A percentile compares a stretch with the other conserved stretches of the same genome.
Evolutionary conservation across 176 grass and related monocot species (phyloP).

Genomic region (Carex littledalei): DNA sequence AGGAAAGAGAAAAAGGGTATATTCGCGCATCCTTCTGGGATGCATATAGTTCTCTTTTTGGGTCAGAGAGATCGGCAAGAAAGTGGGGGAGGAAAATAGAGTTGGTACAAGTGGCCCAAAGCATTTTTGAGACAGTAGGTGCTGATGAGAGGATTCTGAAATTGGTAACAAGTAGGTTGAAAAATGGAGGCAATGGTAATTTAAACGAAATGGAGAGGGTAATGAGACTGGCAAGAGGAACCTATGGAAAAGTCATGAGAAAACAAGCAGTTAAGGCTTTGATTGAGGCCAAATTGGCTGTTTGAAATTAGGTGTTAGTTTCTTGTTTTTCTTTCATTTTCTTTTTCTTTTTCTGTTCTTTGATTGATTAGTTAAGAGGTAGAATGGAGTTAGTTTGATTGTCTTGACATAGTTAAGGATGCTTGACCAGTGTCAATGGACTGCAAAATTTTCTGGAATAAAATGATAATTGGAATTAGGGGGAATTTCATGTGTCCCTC

Average conservation of each 20-base stretch:
- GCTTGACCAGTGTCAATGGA: constrained; percentile 4
- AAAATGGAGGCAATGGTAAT: constrained; percentile 31
- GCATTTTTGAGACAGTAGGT: constrained; percentile 37
- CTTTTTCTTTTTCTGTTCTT: constrained; percentile 8
- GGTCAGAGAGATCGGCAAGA: constrained; percentile 47
- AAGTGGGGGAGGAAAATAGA: constrained; percentile 49
- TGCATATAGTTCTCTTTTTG: constrained; percentile 39
- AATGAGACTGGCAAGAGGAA: constrained; percentile 60
- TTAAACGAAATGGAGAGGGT: constrained; percentile 60
- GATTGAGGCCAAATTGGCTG: constrained; percentile 36
- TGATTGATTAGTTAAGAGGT: background rate
- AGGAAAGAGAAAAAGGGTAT: constrained; percentile 66
- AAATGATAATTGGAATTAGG: background rate
- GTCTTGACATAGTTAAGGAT: constrained; percentile 8
- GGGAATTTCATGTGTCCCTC: too few species aligned
- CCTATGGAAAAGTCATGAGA: constrained; percentile 85
- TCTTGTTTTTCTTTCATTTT: constrained; percentile 18
- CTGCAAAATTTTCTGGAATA: constrained; percentile 5
- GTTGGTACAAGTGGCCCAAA: constrained; percentile 32
- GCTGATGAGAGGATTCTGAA: constrained; percentile 55
- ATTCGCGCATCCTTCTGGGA: constrained; percentile 73
- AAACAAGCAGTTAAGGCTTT: constrained; percentile 64
- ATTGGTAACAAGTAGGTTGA: constrained; percentile 36
- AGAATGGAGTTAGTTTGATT: constrained; percentile 8
- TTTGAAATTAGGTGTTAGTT: constrained; percentile 4